Percentiles rank a stretch among this genome's conserved stretches.
These are phyloP conservation scores for Helicocarpus griseus DNA, from an alignment of 2,329 filamentous ascomycete genomes.

Conservation along the genomic window DNA sequence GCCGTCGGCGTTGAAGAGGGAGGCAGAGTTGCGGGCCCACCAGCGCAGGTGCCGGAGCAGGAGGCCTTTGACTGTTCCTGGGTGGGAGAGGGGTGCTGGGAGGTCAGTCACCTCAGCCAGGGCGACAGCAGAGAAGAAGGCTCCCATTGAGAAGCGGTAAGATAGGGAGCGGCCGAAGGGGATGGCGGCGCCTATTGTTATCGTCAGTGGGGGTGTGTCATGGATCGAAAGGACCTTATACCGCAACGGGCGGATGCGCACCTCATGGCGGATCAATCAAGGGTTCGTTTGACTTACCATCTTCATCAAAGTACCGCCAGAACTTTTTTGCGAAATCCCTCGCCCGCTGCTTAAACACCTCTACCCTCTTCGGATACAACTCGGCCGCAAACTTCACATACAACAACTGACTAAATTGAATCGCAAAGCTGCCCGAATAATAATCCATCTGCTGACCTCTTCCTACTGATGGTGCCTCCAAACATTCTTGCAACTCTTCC, in stretches of 20 bases:
- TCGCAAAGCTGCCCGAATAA: conserved; percentile 15
- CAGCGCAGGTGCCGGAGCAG: conserved; percentile 42
- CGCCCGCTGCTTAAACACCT: conserved; percentile 31
- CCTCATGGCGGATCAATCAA: too few relatives aligned
- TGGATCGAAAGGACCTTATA: too few relatives aligned
- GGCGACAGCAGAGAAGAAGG: conserved; percentile 39
- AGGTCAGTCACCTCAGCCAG: conserved; percentile 33
- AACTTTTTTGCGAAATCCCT: conserved; percentile 33
- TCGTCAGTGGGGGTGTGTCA: too few relatives aligned
- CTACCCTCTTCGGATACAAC: conserved; percentile 31
- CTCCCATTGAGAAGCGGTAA: conserved; percentile 43
- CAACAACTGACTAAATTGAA: conserved; percentile 14
- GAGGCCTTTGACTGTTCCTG: conserved; percentile 39
- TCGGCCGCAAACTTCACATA: conserved; percentile 26
- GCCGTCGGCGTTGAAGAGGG: conserved; percentile 42
- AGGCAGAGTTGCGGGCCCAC: conserved; percentile 34
- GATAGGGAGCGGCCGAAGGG: conserved; percentile 44
- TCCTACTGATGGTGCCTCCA: background rate
- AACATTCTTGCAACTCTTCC: too few relatives aligned
- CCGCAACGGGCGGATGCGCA: too few relatives aligned
- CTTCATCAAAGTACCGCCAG: conserved; percentile 41
- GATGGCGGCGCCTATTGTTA: conserved; percentile 37
- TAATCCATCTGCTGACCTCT: conserved; percentile 12
- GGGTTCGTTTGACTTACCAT: too few relatives aligned
- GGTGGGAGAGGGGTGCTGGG: conserved; percentile 27